Evolutionary conservation across 176 grass and related monocot species (phyloP), one percentile per base, ranked within the genome.

Genomic region (Zizania latifolia): DNA sequence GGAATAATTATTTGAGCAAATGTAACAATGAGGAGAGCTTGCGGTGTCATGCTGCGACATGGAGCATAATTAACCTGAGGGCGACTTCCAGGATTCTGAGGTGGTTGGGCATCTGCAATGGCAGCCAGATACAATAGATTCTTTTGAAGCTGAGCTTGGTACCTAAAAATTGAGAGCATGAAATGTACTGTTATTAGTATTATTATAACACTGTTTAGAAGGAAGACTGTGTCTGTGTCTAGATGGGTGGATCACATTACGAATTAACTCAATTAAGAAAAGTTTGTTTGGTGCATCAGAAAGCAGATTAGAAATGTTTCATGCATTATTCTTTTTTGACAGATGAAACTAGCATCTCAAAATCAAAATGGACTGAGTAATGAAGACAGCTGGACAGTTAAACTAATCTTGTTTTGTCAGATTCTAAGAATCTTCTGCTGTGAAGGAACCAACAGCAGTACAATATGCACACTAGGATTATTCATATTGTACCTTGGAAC

Each of bases 71-170:
- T 79, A 69, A 94, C 95, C 89, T 94, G 95, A 40, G 95, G 91
- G 19, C 89, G 92, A 82, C 79, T 82, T 53, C 82, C 67, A 72
- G 89, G 76, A 37, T 88, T 70, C 61, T 98, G 91, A 8, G 95
- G 87, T 81, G 85, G 79, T 43, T 94, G 95, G 24, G 95, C 89
- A 82, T 99, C 95, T 22, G 95, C 95, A 23, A 99, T 94, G 13
- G 95, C 95, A 76, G 95, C 95, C 16, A 99, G 77, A 80, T 94
- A 94, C 69, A 99, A 65, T 30, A 99, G 87, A 77, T 99, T 99
- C 60, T 99, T 99, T 80, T 99, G 95, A 60, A 99, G 95, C 50
- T 94, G 95, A 31, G 95, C 89, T 84, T 99, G 95, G 79, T 94
- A 99, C 76, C 95, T 99, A 35, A 84, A 83, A 63, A 36, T 79